Conservation (phyloP, 257 asterid species). For the Nicotiana undulata region DNA sequence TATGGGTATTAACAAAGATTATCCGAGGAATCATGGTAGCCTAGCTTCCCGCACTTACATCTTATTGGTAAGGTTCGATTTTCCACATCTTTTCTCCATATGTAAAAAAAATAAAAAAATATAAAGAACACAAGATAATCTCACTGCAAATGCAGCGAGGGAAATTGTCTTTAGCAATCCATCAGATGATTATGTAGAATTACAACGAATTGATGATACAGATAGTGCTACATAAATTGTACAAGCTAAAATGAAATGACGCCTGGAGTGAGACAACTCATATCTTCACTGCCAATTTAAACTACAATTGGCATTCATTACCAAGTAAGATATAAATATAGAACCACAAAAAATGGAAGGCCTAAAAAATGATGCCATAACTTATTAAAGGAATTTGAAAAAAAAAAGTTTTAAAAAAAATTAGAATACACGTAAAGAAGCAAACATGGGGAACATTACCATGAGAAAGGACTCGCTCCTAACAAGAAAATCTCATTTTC, state of each 20-base stretch:
- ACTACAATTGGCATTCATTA: background rate
- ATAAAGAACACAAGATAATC: too few species aligned
- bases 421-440: background rate
- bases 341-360: constrained; percentile 1
- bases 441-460: constrained; percentile 45
- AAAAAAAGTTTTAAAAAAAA: background rate
- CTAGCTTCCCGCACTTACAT: too few species aligned
- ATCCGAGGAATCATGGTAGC: background rate
- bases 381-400: constrained; percentile 3
- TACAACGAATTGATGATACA: background rate
- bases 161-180: too few species aligned
- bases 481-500: constrained; percentile 81
- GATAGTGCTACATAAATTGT: background rate
- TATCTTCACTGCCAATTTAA: background rate
- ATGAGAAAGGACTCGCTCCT: constrained; percentile 90
- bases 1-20: background rate
- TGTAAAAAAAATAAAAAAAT: too few species aligned
- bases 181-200: background rate
- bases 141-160: background rate
- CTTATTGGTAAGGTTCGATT: too few species aligned
- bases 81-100: too few species aligned
- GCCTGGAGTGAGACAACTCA: background rate
- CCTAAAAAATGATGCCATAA: background rate
- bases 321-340: background rate
- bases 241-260: background rate